These are phyloP conservation scores for Fusarium falciforme DNA, from an alignment of 2,329 filamentous ascomycete species.

Conservation along the genomic window DNA sequence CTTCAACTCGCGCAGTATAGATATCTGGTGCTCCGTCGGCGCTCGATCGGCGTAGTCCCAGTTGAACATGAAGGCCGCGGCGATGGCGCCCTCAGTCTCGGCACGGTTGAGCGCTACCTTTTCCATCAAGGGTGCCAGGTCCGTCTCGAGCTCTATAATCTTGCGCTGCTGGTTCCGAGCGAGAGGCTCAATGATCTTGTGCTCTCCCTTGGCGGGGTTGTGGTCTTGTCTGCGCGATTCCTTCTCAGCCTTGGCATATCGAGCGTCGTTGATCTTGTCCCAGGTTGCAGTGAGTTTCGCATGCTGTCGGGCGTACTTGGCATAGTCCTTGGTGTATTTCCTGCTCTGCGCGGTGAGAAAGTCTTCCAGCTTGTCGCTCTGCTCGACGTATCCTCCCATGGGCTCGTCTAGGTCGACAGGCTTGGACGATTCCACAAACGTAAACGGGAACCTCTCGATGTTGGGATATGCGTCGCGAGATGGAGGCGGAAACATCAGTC, in stretches of 20 bases:
- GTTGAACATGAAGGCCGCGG: conserved; percentile 29
- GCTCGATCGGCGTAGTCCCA: conserved; percentile 22
- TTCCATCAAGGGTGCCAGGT: conserved; percentile 12
- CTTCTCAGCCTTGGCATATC: neutral
- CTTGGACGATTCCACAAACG: neutral
- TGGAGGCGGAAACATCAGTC: conserved; percentile 16
- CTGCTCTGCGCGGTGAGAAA: conserved; percentile 16
- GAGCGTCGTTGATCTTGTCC: neutral
- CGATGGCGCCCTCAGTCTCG: conserved; percentile 29
- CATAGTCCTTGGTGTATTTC: neutral
- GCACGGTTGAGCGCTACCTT: conserved; percentile 29
- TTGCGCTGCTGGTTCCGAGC: neutral
- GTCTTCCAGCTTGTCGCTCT: conserved; percentile 9
- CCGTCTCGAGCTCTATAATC: conserved; percentile 17
- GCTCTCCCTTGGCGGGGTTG: neutral
- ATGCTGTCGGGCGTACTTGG: neutral
- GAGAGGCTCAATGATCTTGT: neutral
- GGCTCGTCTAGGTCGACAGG: conserved; percentile 12
- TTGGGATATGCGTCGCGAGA: conserved; percentile 19
- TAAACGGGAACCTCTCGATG: neutral
- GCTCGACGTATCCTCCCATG: conserved; percentile 17
- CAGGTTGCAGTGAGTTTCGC: neutral
- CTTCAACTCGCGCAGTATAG: conserved; percentile 20
- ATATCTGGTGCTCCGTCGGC: conserved; percentile 25
- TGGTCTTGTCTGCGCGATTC: neutral